These are phyloP conservation scores for Vigna unguiculata DNA, from an alignment of 306 rosid species.

Conservation along the genomic window DNA sequence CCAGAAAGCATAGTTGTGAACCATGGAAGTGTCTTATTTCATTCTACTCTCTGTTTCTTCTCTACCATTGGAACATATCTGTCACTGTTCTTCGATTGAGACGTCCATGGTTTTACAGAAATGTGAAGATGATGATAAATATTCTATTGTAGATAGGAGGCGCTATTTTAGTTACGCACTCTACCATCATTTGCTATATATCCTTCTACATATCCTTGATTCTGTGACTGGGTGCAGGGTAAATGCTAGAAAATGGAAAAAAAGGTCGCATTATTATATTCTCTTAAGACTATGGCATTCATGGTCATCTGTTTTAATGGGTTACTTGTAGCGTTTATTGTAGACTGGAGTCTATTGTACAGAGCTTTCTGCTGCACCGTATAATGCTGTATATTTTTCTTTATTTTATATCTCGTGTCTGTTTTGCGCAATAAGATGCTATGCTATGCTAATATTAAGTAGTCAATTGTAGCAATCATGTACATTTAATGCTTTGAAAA, in stretches of 20 bases:
- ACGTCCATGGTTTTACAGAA: not conserved
- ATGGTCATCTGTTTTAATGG: not conserved
- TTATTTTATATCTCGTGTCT: not conserved
- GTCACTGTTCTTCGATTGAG: constrained; percentile 18
- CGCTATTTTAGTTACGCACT: not conserved
- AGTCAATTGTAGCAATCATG: not conserved
- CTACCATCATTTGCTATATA: not conserved
- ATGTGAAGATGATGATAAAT: constrained; percentile 6
- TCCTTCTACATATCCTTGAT: not conserved
- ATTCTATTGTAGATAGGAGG: not conserved
- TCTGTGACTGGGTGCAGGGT: not conserved
- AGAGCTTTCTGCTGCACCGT: not conserved
- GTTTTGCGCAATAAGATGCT: constrained; percentile 35
- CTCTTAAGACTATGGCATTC: constrained; percentile 8
- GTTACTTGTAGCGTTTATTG: constrained; percentile 9
- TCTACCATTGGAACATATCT: constrained; percentile 11
- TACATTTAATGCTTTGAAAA: constrained; percentile 21
- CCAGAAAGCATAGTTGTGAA: not conserved
- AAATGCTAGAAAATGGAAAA: not conserved
- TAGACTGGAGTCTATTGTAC: constrained; percentile 3
- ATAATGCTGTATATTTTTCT: constrained; percentile 7
- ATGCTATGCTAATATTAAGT: not conserved
- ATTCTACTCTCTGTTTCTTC: not conserved
- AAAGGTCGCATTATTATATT: not conserved
- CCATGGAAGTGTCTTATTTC: not conserved